Evolutionary conservation across 257 asterid genomes (phyloP), one percentile per base, ranked within the genome.

Genomic region (Henckelia pumila): DNA sequence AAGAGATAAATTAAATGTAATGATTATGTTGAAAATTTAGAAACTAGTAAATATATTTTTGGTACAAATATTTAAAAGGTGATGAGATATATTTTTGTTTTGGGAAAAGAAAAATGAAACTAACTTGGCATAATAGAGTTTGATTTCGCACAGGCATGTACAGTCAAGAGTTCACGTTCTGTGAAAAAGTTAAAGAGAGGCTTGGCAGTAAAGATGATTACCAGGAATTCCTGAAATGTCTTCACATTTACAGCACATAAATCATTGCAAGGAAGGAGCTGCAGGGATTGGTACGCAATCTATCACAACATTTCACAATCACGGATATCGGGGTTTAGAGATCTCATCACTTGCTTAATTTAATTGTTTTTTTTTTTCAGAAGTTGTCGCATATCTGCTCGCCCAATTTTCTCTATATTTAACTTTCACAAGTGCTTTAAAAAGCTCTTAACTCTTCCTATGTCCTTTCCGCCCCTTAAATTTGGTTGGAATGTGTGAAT

Each of bases 161-260:
- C 76, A 85, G 86, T 80, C 79, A 75, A 25, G 99, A 89, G 78
- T 89, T 91, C 81, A 62, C 79, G 60, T 95, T 91, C 75, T 92
- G 97, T 83, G 98, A 95, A 66, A 87, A 89, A 78, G 99, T 95
- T 64, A 95, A 91, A 80, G 99, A 91, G 81, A 86, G 90, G 73
- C 79, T 95, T 59, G 81, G 64, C 62, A 91, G 85, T 79, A 86
- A 92, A 9, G 92, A 88, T 53, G 98, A 89, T 78, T 95, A 95
- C 84, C 98, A 95, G 84, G 97, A 92, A 59, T 95, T 95, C 78
- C 83, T 95, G 84, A 89, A 95, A 72, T 95, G 99, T 77, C 99
- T 95, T 76, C 87, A 89, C 79, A 87, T 95, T 72, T 95, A 87
- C 82, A 91, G 97, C 81, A 84, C 89, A 75, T 98, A 95, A 81